Conservation (phyloP, 805 yeast genomes). For the Priceomyces castillae region DNA sequence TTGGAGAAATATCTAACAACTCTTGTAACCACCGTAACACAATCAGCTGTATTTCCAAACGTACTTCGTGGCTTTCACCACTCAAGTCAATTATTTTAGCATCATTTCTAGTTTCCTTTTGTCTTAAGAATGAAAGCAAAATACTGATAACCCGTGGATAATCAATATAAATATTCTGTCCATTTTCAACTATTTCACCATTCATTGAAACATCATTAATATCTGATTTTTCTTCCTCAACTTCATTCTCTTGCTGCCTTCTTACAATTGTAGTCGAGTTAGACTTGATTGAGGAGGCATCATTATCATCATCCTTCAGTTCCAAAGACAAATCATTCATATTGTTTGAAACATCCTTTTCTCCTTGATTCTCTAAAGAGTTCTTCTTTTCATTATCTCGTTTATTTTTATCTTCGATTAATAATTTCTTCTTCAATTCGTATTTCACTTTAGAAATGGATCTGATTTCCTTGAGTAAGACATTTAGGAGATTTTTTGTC, state of each 20-base stretch:
- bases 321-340: slow-evolving; percentile 2
- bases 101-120: slow-evolving; percentile 44
- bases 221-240: neutral
- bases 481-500: slow-evolving; percentile 73
- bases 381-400: slow-evolving; percentile 21
- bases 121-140: slow-evolving; percentile 74
- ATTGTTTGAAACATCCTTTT: slow-evolving; percentile 1
- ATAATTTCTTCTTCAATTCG: slow-evolving; percentile 36
- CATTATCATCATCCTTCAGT: slow-evolving; percentile 1
- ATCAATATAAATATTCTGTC: slow-evolving; percentile 79
- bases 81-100: slow-evolving; percentile 23
- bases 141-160: slow-evolving; percentile 79
- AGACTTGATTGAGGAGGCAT: slow-evolving; percentile 22
- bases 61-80: slow-evolving; percentile 37
- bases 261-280: slow-evolving; percentile 24
- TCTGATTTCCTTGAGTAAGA: slow-evolving; percentile 75
- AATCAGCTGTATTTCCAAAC: slow-evolving; percentile 66
- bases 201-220: slow-evolving; percentile 2
- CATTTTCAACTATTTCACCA: slow-evolving; percentile 30
- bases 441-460: slow-evolving; percentile 68
- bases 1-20: slow-evolving; percentile 69
- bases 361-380: slow-evolving; percentile 3
- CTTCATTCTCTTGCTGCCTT: slow-evolving; percentile 9
- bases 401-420: slow-evolving; percentile 13
- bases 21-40: slow-evolving; percentile 81